Conservation (phyloP, 106 monocot species). For the Acorus calamus region DNA sequence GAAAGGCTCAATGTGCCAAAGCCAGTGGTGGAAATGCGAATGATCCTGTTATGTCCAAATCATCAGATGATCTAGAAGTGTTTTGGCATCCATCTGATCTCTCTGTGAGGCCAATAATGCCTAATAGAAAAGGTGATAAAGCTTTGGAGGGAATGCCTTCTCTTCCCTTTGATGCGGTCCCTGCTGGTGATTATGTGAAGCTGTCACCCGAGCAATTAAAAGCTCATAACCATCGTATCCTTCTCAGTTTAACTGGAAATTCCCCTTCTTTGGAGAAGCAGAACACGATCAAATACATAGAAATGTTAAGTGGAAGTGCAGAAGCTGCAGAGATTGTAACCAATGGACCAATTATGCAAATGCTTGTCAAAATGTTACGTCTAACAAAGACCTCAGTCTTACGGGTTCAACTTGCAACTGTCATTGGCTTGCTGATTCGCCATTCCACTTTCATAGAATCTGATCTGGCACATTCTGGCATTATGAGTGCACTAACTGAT, state of each 20-base stretch:
- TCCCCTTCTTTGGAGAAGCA: conserved; percentile 70
- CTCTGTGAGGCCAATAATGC: conserved; percentile 89
- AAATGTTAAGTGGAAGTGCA: conserved; percentile 68
- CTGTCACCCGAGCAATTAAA: conserved; percentile 49
- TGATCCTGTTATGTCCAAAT: conserved; percentile 25
- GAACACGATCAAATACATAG: conserved; percentile 68
- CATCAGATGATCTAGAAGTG: conserved; percentile 28
- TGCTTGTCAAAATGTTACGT: conserved; percentile 82
- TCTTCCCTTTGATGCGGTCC: conserved; percentile 57
- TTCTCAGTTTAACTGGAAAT: conserved; percentile 52
- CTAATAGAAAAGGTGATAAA: conserved; percentile 64
- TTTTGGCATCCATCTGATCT: conserved; percentile 89
- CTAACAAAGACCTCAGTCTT: conserved; percentile 56
- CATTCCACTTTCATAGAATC: conserved; percentile 76
- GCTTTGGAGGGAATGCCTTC: conserved; percentile 29
- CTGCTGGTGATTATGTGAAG: conserved; percentile 68
- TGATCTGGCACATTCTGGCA: conserved; percentile 74
- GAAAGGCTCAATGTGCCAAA: conserved; percentile 33
- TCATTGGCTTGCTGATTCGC: conserved; percentile 69
- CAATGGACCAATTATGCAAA: conserved; percentile 80
- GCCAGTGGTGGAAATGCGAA: conserved; percentile 11
- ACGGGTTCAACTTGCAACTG: conserved; percentile 62
- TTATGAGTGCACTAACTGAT: conserved; percentile 59
- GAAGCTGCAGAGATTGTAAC: conserved; percentile 80
- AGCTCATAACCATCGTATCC: conserved; percentile 43